Evolutionary conservation across 2,329 filamentous ascomycete species (phyloP).

Genomic region (Verticillium longisporum): DNA sequence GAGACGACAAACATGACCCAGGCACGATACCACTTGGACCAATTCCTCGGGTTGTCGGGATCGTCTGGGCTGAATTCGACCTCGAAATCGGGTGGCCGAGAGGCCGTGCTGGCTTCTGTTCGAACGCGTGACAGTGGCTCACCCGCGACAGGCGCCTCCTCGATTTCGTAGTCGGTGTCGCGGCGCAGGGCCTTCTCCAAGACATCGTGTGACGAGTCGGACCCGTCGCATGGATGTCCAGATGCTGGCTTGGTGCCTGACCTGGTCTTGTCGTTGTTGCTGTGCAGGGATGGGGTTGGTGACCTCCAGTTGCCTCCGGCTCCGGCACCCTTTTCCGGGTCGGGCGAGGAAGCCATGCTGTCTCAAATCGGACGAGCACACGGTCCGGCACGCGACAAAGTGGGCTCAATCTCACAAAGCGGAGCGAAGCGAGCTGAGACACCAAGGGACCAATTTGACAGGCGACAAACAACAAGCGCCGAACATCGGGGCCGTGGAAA

Average conservation of each 20-base stretch:
- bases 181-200: conserved; percentile 32
- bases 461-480: neutral
- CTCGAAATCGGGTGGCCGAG: conserved; percentile 56
- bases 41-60: conserved; percentile 59
- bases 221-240: conserved; percentile 6
- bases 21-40: conserved; percentile 45
- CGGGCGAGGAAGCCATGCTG: conserved; percentile 4
- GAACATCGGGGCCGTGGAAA: neutral
- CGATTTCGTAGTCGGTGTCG: conserved; percentile 25
- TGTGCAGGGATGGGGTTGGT: conserved; percentile 2
- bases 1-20: conserved; percentile 38
- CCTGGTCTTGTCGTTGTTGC: conserved; percentile 2
- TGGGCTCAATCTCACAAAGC: neutral
- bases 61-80: conserved; percentile 65
- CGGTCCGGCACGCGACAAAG: neutral
- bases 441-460: neutral
- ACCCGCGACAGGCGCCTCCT: conserved; percentile 15
- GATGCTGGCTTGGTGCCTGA: neutral
- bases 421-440: neutral
- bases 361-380: neutral
- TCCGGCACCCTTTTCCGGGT: conserved; percentile 7
- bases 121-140: conserved; percentile 31
- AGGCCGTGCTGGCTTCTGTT: conserved; percentile 31
- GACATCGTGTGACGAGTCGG: conserved; percentile 17
- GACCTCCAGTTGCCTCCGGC: conserved; percentile 5